phyloP scores from a whole-genome alignment of 129 eudicot genomes.

The Glebionis coronaria region DNA sequence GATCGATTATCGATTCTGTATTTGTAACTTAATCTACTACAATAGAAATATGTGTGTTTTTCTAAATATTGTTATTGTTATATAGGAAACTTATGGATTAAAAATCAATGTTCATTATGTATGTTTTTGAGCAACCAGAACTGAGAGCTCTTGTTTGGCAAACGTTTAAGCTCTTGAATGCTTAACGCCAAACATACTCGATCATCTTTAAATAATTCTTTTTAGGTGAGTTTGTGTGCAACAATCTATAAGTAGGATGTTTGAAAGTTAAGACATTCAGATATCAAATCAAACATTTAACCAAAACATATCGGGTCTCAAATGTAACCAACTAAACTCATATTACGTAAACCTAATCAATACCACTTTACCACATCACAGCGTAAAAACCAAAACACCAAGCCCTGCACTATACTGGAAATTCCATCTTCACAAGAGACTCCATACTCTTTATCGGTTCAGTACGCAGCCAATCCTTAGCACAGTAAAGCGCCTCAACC shows the following conservation, averaged over 20 bases:
- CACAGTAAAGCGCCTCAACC: no score
- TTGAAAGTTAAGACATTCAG: background rate
- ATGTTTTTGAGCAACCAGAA: no score
- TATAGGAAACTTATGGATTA: background rate
- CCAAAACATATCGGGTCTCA: background rate
- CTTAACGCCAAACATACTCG: no score
- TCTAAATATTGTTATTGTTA: background rate
- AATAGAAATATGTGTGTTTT: background rate
- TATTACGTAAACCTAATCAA: conserved; percentile 18
- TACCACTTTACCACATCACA: conserved; percentile 23
- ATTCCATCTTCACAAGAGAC: conserved; percentile 51
- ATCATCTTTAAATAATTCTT: background rate
- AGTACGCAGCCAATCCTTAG: conserved; percentile 62
- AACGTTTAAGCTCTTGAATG: no score
- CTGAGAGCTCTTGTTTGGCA: no score
- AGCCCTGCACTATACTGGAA: conserved; percentile 45
- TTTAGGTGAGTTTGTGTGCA: background rate
- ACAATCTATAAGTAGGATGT: background rate
- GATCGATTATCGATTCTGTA: background rate
- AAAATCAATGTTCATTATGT: no score
- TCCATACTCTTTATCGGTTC: conserved; percentile 26
- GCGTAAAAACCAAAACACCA: background rate
- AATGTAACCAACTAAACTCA: conserved; percentile 16
- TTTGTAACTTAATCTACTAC: background rate
- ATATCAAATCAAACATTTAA: conserved; percentile 3